Conservation (phyloP, 768 basidiomycete genomes). For the Suillus spraguei region DNA sequence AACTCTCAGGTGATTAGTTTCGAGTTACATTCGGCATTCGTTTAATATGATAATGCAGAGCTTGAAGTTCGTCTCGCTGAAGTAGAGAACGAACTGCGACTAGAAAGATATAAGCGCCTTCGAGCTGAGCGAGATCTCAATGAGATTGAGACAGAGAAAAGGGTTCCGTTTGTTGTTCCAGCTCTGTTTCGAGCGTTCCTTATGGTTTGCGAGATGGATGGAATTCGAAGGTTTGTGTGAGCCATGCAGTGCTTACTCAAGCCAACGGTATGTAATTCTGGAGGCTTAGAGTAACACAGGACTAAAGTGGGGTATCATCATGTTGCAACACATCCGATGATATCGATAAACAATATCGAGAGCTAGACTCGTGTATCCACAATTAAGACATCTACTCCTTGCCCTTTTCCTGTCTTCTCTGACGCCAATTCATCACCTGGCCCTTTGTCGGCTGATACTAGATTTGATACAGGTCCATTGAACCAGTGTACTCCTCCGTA, state of each 20-base stretch:
- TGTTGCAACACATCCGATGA: too few species aligned
- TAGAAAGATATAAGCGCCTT: slow-evolving; percentile 38
- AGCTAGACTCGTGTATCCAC: too few species aligned
- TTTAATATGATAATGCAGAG: slow-evolving; percentile 18
- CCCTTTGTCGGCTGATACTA: too few species aligned
- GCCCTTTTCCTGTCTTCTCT: too few species aligned
- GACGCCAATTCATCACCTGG: too few species aligned
- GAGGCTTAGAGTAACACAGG: neutral
- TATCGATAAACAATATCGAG: too few species aligned
- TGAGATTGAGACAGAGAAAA: slow-evolving; percentile 41
- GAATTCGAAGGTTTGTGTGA: neutral
- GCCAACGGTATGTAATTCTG: neutral
- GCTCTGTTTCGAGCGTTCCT: slow-evolving; percentile 52
- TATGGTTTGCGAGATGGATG: slow-evolving; percentile 44
- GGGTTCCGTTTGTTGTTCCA: slow-evolving; percentile 58
- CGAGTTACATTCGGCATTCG: neutral
- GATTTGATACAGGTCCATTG: too few species aligned
- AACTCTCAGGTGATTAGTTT: neutral
- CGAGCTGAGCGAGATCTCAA: slow-evolving; percentile 32
- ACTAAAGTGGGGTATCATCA: too few species aligned
- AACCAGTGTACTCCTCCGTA: too few species aligned
- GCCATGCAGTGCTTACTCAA: neutral
- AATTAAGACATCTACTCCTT: too few species aligned
- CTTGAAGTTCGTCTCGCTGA: slow-evolving; percentile 11
- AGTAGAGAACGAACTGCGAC: slow-evolving; percentile 29